These are phyloP conservation scores for Xylariaceae sp. DNA, from an alignment of 2,329 filamentous ascomycete genomes.

Conservation along the genomic window DNA sequence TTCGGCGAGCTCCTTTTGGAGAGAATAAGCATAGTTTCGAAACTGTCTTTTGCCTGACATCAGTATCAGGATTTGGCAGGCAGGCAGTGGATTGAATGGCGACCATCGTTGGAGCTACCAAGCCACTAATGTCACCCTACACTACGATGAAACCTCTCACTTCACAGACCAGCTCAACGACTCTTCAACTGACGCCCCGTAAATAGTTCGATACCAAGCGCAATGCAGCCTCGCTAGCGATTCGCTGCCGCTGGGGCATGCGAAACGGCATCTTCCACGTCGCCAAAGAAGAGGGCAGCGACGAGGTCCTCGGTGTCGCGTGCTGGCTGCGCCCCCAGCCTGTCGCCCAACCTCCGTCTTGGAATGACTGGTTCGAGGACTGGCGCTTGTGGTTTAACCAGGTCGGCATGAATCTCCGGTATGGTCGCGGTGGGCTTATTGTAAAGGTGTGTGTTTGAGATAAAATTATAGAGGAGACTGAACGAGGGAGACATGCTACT, in stretches of 20 bases:
- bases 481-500: neutral
- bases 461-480: too few species aligned
- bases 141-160: neutral
- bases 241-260: constrained; percentile 68
- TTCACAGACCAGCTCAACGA: too few species aligned
- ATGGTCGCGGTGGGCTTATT: constrained; percentile 65
- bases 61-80: too few species aligned
- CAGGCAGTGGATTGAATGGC: too few species aligned
- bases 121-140: too few species aligned
- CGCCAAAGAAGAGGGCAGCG: constrained; percentile 54
- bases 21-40: constrained; percentile 12
- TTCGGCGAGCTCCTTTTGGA: too few species aligned
- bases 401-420: constrained; percentile 62
- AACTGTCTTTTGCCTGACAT: too few species aligned
- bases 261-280: constrained; percentile 66
- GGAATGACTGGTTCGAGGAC: constrained; percentile 58
- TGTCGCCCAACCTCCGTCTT: constrained; percentile 46
- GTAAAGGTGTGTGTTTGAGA: constrained; percentile 51
- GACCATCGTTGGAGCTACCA: too few species aligned
- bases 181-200: too few species aligned
- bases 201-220: constrained; percentile 53
- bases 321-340: constrained; percentile 65
- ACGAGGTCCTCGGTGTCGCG: constrained; percentile 62
- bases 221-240: constrained; percentile 59
- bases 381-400: constrained; percentile 67